Evolutionary conservation across 345 rosid species (phyloP).

Genomic region (Hypericum perforatum): DNA sequence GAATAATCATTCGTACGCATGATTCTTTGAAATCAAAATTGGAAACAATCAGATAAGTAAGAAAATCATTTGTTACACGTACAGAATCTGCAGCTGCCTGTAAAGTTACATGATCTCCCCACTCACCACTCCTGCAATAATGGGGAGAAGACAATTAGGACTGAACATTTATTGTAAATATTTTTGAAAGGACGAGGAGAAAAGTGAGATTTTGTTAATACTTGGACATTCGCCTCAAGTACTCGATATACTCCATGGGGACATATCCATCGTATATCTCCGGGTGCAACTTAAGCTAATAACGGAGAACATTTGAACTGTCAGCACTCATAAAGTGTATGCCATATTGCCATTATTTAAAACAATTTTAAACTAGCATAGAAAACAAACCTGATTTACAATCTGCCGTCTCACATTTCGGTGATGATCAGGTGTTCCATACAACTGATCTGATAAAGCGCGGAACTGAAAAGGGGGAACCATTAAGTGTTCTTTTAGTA

Average conservation of each 20-base stretch:
- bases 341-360: neutral
- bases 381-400: neutral
- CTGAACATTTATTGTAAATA: neutral
- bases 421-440: neutral
- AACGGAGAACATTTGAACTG: neutral
- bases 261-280: conserved; percentile 3
- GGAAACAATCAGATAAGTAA: no score
- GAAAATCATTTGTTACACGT: neutral
- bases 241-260: neutral
- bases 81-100: conserved; percentile 7
- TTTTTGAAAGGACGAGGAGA: neutral
- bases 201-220: neutral
- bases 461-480: neutral
- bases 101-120: conserved; percentile 3
- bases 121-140: neutral
- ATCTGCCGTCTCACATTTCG: neutral
- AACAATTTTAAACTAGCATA: neutral
- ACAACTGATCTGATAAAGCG: conserved; percentile 2
- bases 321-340: neutral
- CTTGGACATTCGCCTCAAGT: conserved; percentile 1
- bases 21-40: no score
- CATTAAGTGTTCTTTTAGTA: neutral
- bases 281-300: neutral
- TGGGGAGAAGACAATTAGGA: neutral
- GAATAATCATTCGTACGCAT: no score